Base-by-base conservation (phyloP, 805 yeast genomes). In the Nakazawaea anatomiae region DNA sequence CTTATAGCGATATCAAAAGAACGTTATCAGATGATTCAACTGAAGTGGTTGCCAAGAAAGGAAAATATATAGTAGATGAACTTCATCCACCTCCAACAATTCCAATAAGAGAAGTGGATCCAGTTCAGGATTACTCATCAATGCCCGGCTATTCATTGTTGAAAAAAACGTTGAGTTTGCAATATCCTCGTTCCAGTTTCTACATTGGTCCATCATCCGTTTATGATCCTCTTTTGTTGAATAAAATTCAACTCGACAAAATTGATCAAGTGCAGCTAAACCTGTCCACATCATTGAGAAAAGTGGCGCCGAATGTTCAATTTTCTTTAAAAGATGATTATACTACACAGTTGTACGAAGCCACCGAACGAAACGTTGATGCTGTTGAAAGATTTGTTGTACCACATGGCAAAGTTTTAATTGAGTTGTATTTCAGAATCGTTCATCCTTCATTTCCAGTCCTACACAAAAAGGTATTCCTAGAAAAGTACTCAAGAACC, bases 401-500 rank as follows among this genome's bases (percentile, higher is more conserved):
- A n/a, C 98, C 99, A 0, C 90, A 89, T 66, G 98, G 98, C 1
- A 87, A 84, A 55, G 79, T 84, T 9, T 71, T 89, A 49, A 81
- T 89, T 38, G 89, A 88, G 57, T 74, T 89, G 11, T 90, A 89
- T 61, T 90, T 90, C 67, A 78, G 90, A 55, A 79, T 87, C 14
- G 83, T 91, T 35, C 98, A 92, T 61, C 97, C 97, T 0, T 83
- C 89, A 3, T 89, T 89, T 66, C 99, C 98, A 0, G 84, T 92
- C 9, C 68, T 92, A 47, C 97, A 94, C 66, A 92, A 90, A 61
- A 82, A 86, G 59, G 97, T 92, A 6, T 94, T 92, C 59, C 62
- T 92, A 54, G 98, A 92, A 60, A 92, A 92, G 64, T 92, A 91
- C 63, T 73, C 91, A 1, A 72, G 98, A 51, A 89, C 97, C 1